Evolutionary conservation across 352 stramenopile species (phyloP).

Genomic region (Phytophthora megakarya): DNA sequence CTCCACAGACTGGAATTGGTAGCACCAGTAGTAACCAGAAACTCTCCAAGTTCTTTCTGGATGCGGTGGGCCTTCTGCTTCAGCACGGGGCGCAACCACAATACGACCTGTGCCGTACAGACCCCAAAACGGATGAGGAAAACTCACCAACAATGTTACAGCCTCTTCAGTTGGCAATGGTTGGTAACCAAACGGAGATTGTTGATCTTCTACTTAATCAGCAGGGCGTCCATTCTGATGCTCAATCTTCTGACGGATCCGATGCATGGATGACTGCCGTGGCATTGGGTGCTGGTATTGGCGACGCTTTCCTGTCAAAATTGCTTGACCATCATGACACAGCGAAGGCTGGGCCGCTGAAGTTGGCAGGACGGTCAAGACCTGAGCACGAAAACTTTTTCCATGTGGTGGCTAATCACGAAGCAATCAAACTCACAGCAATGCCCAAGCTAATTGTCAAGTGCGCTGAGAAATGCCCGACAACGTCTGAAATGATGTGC

Average conservation of each 20-base stretch:
- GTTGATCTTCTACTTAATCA: slow-evolving; percentile 60
- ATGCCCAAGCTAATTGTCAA: slow-evolving; percentile 44
- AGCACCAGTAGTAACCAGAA: slow-evolving; percentile 17
- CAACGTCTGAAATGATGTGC: slow-evolving; percentile 47
- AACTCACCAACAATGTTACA: slow-evolving; percentile 33
- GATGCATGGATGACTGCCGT: slow-evolving; percentile 70
- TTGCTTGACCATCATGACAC: slow-evolving; percentile 54
- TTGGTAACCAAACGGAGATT: slow-evolving; percentile 42
- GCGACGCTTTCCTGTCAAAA: slow-evolving; percentile 53
- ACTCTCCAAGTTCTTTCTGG: slow-evolving; percentile 47
- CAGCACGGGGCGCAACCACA: slow-evolving; percentile 50
- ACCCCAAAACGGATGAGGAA: slow-evolving; percentile 12
- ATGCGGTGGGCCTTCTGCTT: slow-evolving; percentile 58
- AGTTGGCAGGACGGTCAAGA: slow-evolving; percentile 31
- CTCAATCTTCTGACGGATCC: slow-evolving; percentile 43
- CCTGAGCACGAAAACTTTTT: slow-evolving; percentile 59
- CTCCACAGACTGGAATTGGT: slow-evolving; percentile 30
- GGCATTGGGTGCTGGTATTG: slow-evolving; percentile 29
- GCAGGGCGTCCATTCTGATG: slow-evolving; percentile 42
- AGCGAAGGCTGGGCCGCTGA: slow-evolving; percentile 37
- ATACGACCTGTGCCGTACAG: slow-evolving; percentile 45
- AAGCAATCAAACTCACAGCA: slow-evolving; percentile 26
- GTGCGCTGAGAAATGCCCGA: slow-evolving; percentile 39
- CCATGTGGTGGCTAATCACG: slow-evolving; percentile 50
- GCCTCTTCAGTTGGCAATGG: slow-evolving; percentile 68